Evolutionary conservation across 2,329 filamentous ascomycete genomes (phyloP), one percentile per base, ranked within the genome.

Genomic region (Colletotrichum sublineola): DNA sequence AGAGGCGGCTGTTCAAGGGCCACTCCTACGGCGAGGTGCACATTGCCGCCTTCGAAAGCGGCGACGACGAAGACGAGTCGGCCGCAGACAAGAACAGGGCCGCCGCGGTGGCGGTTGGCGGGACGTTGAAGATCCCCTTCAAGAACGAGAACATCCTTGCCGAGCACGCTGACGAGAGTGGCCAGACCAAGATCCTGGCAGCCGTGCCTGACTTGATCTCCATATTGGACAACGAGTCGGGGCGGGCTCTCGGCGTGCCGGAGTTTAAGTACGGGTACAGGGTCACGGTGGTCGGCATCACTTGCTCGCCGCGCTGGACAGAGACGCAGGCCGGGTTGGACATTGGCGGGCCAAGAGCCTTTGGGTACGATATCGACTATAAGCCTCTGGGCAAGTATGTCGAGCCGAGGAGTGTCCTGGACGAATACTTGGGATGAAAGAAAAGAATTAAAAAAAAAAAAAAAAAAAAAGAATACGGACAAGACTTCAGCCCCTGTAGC

Each of bases 201-300:
- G 83, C 87, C 2, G 88, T 89, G 2, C 89, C 89, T 0, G 89
- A 91, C 68, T 78, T 91, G 8, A 86, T 90, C 65, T 82, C 84
- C 0, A 81, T 90, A 11, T 84, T 90, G 20, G 88, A 90, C 68
- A 84, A 86, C 7, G 86, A 88, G 73, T 88, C 86, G 12, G 89
- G 88, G 38, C 84, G 88, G 74, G 88, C 87, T 0, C 81, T 90
- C 8, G 88, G 88, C 0, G 88, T 86, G 0, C 88, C 86, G 0
- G 88, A 90, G 75, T 90, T 89, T 73, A 78, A 86, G 14, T 89
- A 88, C 70, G 87, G 87, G 1, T 76, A 88, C 48, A 78, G 86
- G 12, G 86, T 88, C 20, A 82, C 84, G 0, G 86, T 90, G 0
- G 77, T 90, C 56, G 88, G 85, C 0, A 87, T 89, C 38, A 86